phyloP scores from a whole-genome alignment of 225 moss, liverwort and hornwort species.

The Antitrichia curtipendula region DNA sequence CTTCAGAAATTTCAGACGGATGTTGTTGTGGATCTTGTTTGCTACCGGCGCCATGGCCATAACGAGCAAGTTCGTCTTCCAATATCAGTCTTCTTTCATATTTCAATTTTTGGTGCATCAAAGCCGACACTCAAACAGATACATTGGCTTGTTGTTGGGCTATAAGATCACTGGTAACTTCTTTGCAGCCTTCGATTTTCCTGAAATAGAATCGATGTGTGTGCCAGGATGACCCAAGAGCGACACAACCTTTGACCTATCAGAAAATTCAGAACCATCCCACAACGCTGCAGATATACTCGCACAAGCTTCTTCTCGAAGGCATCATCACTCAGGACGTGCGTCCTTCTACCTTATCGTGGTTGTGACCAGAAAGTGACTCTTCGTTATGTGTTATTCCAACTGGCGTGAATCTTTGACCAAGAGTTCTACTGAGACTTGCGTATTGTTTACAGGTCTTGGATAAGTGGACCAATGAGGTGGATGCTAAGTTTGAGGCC shows the following conservation, averaged over 20 bases:
- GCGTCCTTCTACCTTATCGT: not conserved
- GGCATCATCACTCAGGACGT: slow-evolving; percentile 43
- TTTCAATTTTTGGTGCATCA: not conserved
- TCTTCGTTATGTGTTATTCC: not conserved
- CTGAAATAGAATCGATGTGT: not conserved
- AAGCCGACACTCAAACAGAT: not conserved
- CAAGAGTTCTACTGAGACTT: not conserved
- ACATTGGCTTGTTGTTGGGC: not conserved
- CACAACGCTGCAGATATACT: slow-evolving; percentile 38
- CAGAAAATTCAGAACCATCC: slow-evolving; percentile 48
- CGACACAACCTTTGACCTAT: slow-evolving; percentile 53
- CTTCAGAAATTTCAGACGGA: slow-evolving; percentile 50
- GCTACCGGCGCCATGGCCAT: slow-evolving; percentile 53
- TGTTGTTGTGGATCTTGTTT: slow-evolving; percentile 57
- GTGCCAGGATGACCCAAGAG: slow-evolving; percentile 49
- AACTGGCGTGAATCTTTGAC: not conserved
- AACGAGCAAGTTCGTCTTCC: slow-evolving; percentile 42
- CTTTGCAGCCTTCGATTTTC: not conserved
- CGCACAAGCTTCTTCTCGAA: slow-evolving; percentile 42
- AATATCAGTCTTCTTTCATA: not conserved
- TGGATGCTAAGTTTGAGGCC: slow-evolving; percentile 39
- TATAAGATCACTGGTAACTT: not conserved
- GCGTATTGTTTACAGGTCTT: slow-evolving; percentile 20
- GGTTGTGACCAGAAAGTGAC: not conserved
- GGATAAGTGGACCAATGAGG: slow-evolving; percentile 31